phyloP scores from a whole-genome alignment of 495 filamentous ascomycete species.

The Sordaria brevicollis region DNA sequence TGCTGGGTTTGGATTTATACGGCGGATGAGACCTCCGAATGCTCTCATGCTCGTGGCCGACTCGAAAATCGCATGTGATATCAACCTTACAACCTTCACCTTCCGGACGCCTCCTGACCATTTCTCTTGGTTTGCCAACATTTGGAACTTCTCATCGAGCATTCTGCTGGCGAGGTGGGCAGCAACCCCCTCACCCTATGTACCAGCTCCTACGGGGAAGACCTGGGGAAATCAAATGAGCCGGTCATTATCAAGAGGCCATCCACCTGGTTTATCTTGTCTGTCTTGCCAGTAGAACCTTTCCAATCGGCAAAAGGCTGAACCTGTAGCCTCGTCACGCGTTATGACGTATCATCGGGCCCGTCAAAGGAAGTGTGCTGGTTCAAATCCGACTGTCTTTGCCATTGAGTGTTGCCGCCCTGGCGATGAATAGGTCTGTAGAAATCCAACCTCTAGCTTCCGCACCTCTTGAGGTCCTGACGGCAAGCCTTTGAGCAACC shows the following conservation, averaged over 20 bases:
- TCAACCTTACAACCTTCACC: background rate
- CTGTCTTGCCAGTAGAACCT: background rate
- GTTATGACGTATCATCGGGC: background rate
- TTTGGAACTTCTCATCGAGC: no score
- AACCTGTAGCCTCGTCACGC: background rate
- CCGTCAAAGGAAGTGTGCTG: background rate
- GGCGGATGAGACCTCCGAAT: background rate
- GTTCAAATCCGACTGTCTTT: background rate
- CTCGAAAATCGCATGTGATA: background rate
- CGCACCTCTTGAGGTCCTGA: background rate
- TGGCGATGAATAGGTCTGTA: background rate
- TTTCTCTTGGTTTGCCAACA: background rate
- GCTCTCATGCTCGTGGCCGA: background rate
- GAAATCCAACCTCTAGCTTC: background rate
- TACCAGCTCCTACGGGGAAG: background rate
- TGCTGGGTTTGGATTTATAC: background rate
- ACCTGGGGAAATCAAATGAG: background rate
- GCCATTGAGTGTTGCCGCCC: background rate
- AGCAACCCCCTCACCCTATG: no score
- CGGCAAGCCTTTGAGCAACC: background rate
- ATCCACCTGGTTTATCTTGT: background rate
- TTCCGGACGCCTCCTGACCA: background rate
- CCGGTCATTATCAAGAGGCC: no score
- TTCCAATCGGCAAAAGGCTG: background rate
- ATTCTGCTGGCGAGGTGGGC: background rate